Evolutionary conservation across 257 asterid genomes (phyloP).

Genomic region (Coffea eugenioides): DNA sequence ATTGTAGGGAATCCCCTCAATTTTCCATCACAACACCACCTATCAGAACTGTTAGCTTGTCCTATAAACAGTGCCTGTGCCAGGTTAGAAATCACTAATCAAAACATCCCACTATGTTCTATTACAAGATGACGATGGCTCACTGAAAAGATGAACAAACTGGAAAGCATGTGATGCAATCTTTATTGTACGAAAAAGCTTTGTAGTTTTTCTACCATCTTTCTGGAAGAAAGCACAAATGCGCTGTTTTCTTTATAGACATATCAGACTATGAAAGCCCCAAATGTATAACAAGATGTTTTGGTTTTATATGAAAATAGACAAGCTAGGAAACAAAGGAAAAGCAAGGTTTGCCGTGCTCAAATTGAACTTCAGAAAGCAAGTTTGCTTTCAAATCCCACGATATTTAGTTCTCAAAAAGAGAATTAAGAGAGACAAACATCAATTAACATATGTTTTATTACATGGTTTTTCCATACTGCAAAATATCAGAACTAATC

Average conservation of each 20-base stretch:
- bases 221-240: slow-evolving; percentile 7
- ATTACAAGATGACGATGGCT: neutral
- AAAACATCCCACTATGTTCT: neutral
- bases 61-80: neutral
- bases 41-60: neutral
- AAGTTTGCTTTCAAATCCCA: neutral
- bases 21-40: neutral
- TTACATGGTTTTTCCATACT: neutral
- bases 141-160: neutral
- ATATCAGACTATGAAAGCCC: neutral
- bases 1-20: neutral
- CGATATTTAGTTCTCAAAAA: neutral
- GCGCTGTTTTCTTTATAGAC: neutral
- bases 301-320: slow-evolving; percentile 5
- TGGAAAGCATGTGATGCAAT: slow-evolving; percentile 8
- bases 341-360: neutral
- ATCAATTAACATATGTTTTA: neutral
- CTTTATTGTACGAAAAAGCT: neutral
- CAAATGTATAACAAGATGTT: neutral
- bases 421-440: neutral
- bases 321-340: neutral
- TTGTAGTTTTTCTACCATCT: neutral
- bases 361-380: neutral
- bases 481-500: neutral
- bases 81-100: neutral